Evolutionary conservation across 2,329 filamentous ascomycete genomes (phyloP).

Genomic region (Cryphonectria parasitica): DNA sequence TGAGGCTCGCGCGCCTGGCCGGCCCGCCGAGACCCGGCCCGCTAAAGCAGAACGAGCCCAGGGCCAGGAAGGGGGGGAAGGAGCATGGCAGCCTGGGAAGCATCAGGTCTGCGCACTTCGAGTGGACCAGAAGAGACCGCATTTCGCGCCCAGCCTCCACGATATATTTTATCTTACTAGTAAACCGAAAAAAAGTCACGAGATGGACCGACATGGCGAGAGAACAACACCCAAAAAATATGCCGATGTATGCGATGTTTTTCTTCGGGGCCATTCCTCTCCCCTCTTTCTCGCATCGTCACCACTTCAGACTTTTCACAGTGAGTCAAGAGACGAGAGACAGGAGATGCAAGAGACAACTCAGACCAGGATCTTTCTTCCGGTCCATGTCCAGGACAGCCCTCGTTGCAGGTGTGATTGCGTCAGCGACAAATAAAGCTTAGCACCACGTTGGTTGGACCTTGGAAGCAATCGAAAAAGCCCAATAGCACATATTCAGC

Average conservation of each 20-base stretch:
- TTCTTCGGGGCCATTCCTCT: neutral
- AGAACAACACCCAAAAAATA: neutral
- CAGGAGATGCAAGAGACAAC: neutral
- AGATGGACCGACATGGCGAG: neutral
- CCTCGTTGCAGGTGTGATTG: conserved; percentile 15
- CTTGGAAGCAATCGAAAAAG: conserved; percentile 9
- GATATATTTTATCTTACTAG: neutral
- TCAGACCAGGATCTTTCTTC: conserved; percentile 7
- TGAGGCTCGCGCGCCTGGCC: conserved; percentile 24
- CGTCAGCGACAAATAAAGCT: neutral
- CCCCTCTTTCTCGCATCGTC: neutral
- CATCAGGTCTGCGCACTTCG: conserved; percentile 16
- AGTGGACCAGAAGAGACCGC: conserved; percentile 22
- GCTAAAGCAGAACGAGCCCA: neutral
- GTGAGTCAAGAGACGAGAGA: neutral
- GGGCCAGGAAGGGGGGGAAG: neutral
- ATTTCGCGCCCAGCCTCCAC: conserved; percentile 18
- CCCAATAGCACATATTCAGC: conserved; percentile 13
- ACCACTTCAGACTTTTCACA: neutral
- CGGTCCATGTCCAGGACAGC: conserved; percentile 8
- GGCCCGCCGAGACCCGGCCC: conserved; percentile 17
- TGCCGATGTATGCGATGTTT: neutral
- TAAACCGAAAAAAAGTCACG: neutral
- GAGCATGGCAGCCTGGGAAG: conserved; percentile 17
- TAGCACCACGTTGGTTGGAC: conserved; percentile 11